A percentile compares a stretch with the other conserved stretches of the same genome.
Conservation (phyloP, 2,329 filamentous ascomycete species). For the Aureobasidium subglaciale region DNA sequence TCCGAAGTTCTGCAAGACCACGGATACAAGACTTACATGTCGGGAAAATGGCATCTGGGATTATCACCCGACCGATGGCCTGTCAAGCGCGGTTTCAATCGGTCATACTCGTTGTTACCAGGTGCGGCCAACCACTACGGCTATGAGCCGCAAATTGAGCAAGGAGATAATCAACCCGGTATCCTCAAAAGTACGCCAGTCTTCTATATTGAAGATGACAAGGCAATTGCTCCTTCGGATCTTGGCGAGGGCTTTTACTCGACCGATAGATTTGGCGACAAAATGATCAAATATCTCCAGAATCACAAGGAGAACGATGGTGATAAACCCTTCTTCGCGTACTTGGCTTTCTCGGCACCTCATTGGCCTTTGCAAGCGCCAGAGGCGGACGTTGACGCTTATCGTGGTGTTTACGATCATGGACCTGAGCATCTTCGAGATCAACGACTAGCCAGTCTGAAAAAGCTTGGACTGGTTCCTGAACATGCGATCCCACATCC, state of each 20-base stretch:
- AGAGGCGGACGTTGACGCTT: slow-evolving; percentile 20
- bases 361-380: slow-evolving; percentile 29
- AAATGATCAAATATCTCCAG: slow-evolving; percentile 24
- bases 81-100: slow-evolving; percentile 26
- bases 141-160: slow-evolving; percentile 28
- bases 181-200: slow-evolving; percentile 18
- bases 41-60: slow-evolving; percentile 34
- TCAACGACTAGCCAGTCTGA: slow-evolving; percentile 22
- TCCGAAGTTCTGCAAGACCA: slow-evolving; percentile 30
- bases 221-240: slow-evolving; percentile 18
- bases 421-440: slow-evolving; percentile 23
- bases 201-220: slow-evolving; percentile 23
- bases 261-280: slow-evolving; percentile 26
- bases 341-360: slow-evolving; percentile 26
- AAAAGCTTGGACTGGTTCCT: slow-evolving; percentile 21
- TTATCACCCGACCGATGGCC: slow-evolving; percentile 25
- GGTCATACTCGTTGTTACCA: slow-evolving; percentile 25
- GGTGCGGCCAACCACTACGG: slow-evolving; percentile 31
- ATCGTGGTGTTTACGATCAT: slow-evolving; percentile 24
- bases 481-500: slow-evolving; percentile 21
- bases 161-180: slow-evolving; percentile 18
- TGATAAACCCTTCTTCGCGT: slow-evolving; percentile 27
- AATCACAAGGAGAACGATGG: slow-evolving; percentile 18
- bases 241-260: slow-evolving; percentile 28
- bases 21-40: slow-evolving; percentile 32